Percentiles rank a stretch among this genome's conserved stretches.
These are phyloP conservation scores for Chaetomium tenue DNA, from an alignment of 495 filamentous ascomycete species.

Conservation along the genomic window DNA sequence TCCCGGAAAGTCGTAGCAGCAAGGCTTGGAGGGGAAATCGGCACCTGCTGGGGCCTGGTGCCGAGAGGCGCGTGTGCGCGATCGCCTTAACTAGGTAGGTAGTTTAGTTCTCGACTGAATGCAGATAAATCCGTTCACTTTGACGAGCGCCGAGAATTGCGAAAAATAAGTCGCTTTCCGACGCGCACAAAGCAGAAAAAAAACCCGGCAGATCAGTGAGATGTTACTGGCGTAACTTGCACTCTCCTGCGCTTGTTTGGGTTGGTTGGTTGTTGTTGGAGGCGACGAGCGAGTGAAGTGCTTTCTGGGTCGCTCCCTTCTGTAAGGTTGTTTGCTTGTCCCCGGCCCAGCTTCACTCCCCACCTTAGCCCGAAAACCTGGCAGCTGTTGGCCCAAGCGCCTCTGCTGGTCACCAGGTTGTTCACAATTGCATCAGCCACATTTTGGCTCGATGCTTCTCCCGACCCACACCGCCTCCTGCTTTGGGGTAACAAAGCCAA, in stretches of 20 bases:
- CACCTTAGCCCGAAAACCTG: constrained; percentile 8
- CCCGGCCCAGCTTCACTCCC: background rate
- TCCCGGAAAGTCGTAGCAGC: background rate
- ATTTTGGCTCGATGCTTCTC: background rate
- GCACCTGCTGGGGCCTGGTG: constrained; percentile 1
- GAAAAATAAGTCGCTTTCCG: background rate
- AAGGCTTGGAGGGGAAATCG: constrained; percentile 1
- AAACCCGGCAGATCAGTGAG: background rate
- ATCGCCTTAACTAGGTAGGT: constrained; percentile 13
- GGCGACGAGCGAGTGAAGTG: constrained; percentile 7
- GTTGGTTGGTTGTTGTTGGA: constrained; percentile 14
- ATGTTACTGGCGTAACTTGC: constrained; percentile 8
- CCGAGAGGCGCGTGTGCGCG: constrained; percentile 20
- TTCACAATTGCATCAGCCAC: constrained; percentile 6
- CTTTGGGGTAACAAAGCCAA: constrained; percentile 2
- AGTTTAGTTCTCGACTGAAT: constrained; percentile 4
- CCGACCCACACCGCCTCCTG: constrained; percentile 1
- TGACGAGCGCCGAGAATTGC: constrained; percentile 1
- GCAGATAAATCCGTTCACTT: constrained; percentile 1
- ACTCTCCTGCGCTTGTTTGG: background rate
- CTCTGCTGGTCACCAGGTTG: background rate
- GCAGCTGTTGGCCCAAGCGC: constrained; percentile 16
- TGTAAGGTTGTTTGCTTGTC: constrained; percentile 10
- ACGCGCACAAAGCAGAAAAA: constrained; percentile 3
- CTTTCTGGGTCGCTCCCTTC: background rate